Evolutionary conservation across 228 moss, liverwort and hornwort genomes (phyloP), one percentile per base, ranked within the genome.

Genomic region (Sphagnum magellanicum): DNA sequence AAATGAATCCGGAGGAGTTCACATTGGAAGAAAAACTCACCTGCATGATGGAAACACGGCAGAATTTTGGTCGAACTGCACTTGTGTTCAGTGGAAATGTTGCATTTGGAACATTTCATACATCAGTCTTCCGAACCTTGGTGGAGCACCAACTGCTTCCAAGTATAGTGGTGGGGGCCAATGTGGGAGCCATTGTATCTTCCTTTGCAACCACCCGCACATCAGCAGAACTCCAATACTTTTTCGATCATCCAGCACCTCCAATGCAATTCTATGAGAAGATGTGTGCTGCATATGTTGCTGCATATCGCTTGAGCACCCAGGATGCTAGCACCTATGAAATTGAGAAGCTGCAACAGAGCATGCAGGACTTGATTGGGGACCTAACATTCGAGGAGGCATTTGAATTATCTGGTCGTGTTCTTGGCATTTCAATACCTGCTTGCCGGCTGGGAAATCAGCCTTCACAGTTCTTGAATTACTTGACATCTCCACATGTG

Each of bases 301-400:
- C 78, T 32, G 84, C 84, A 0, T 69, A 83, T 67, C 76, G 83
- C 58, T 52, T 89, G 47, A 70, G 76, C 52, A 83, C 83, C 14
- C 79, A 69, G 64, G 83, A 83, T 60, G 73, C 83, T 14, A 76
- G 73, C 59, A 67, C 71, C 3, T 79, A 77, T 32, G 88, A 89
- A 63, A 78, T 85, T 50, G 82, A 82, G 72, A 81, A 79, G 72
- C 85, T 88, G 48, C 82, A 85, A 79, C 64, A 72, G 48, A 85
- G 78, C 66, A 82, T 85, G 88, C 81, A 76, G 59, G 85, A 85
- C 17, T 70, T 88, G 73, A 68, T 88, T 50, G 88, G 88, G 66
- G 85, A 88, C 68, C 79, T 85, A 48, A 83, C 82, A 46, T 88
- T 88, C 65, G 81, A 88, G 63, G 88, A 88, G 63, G 88, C 88